Percentiles rank a stretch among this genome's conserved stretches.
Conservation (phyloP, 805 yeast genomes). For the Candida alai region DNA sequence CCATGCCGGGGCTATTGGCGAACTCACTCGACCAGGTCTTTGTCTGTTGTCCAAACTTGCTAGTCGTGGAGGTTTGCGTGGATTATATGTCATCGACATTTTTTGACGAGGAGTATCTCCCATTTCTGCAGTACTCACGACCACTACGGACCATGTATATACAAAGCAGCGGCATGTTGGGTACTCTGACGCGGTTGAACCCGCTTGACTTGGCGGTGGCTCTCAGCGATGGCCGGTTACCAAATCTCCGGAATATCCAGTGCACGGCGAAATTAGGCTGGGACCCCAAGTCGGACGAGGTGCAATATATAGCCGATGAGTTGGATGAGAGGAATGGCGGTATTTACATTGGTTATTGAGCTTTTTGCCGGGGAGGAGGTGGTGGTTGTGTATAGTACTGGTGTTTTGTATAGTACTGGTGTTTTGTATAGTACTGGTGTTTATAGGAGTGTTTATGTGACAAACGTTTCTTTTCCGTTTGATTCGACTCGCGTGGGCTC, state of each 20-base stretch:
- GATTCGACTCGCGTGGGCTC: too few species aligned
- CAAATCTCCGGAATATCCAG: slow-evolving; percentile 57
- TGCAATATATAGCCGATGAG: slow-evolving; percentile 52
- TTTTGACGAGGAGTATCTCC: slow-evolving; percentile 32
- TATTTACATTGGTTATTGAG: slow-evolving; percentile 47
- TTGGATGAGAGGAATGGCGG: slow-evolving; percentile 78
- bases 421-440: too few species aligned
- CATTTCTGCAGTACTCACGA: slow-evolving; percentile 20
- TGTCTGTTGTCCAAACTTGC: slow-evolving; percentile 70
- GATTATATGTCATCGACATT: slow-evolving; percentile 61
- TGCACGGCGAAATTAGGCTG: slow-evolving; percentile 82
- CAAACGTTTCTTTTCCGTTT: too few species aligned
- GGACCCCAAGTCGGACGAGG: slow-evolving; percentile 51
- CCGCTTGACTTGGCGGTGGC: slow-evolving; percentile 90
- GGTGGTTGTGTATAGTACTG: too few species aligned
- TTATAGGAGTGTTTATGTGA: too few species aligned
- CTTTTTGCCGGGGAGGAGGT: too few species aligned
- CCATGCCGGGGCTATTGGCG: slow-evolving; percentile 76
- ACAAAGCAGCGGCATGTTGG: slow-evolving; percentile 83
- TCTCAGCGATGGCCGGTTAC: slow-evolving; percentile 71
- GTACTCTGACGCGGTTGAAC: slow-evolving; percentile 76
- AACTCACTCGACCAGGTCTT: slow-evolving; percentile 73
- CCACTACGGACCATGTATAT: slow-evolving; percentile 64
- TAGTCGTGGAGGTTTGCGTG: slow-evolving; percentile 62
- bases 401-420: too few species aligned